Conservation (phyloP, 129 eudicot species). For the Rutidosis leptorrhynchoides region DNA sequence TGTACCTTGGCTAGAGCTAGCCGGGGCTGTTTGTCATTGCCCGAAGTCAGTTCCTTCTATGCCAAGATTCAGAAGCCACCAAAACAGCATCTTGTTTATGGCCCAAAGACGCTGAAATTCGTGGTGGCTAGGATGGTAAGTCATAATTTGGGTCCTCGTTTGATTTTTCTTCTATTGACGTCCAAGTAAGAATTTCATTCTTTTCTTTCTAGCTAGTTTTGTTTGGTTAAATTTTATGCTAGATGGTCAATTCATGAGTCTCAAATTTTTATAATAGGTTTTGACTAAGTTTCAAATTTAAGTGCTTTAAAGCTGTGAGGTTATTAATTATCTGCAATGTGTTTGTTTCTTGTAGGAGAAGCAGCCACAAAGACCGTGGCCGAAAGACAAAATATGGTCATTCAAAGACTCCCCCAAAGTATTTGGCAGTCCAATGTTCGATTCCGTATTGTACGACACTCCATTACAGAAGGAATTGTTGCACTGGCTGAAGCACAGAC, state of each 20-base stretch:
- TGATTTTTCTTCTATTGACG: background rate
- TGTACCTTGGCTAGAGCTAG: slow-evolving; percentile 55
- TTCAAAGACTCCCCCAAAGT: slow-evolving; percentile 52
- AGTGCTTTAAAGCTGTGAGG: too few relatives aligned
- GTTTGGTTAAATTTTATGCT: too few relatives aligned
- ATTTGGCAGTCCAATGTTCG: slow-evolving; percentile 92
- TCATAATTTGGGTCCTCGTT: background rate
- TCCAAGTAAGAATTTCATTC: too few relatives aligned
- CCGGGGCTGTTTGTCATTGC: slow-evolving; percentile 87
- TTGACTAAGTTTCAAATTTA: too few relatives aligned
- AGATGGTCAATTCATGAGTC: too few relatives aligned
- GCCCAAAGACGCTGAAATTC: slow-evolving; percentile 73
- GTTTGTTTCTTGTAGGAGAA: slow-evolving; percentile 93
- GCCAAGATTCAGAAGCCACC: slow-evolving; percentile 79
- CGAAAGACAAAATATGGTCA: slow-evolving; percentile 84
- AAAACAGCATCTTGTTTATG: slow-evolving; percentile 76
- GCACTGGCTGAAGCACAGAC: slow-evolving; percentile 91
- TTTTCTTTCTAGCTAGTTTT: too few relatives aligned
- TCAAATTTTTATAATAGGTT: too few relatives aligned
- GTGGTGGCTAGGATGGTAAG: slow-evolving; percentile 89
- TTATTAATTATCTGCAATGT: too few relatives aligned
- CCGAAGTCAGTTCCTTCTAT: slow-evolving; percentile 85
- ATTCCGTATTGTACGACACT: slow-evolving; percentile 54
- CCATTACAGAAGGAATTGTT: slow-evolving; percentile 71
- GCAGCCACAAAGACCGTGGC: slow-evolving; percentile 90